Percentiles rank a stretch among this genome's conserved stretches.
Conservation (phyloP, 2,329 filamentous ascomycete species). For the Neopestalotiopsis sp. region DNA sequence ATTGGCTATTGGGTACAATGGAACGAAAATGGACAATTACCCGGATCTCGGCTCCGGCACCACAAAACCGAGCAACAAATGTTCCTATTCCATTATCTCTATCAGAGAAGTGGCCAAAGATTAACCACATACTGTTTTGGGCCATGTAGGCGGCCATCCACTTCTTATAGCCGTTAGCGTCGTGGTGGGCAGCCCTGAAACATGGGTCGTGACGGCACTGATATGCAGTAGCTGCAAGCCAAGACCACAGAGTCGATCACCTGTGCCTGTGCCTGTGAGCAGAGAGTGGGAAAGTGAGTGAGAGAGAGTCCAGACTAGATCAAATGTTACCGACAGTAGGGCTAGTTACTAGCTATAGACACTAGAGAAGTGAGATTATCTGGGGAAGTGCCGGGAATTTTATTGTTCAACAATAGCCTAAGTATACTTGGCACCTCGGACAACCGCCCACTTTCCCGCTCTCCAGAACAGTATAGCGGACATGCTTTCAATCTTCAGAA, state of each 20-base stretch:
- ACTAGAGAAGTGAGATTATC: neutral
- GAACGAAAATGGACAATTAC: neutral
- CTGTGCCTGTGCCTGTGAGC: neutral
- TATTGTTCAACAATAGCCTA: neutral
- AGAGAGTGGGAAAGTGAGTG: too few species aligned
- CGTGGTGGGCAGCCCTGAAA: neutral
- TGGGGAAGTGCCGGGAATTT: neutral
- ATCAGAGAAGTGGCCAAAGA: neutral
- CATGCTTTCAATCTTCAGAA: too few species aligned
- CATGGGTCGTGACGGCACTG: constrained; percentile 1
- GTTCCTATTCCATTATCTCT: neutral
- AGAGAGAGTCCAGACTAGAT: neutral
- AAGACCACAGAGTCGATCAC: neutral
- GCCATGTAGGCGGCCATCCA: neutral
- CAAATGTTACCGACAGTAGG: neutral
- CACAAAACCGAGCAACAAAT: neutral
- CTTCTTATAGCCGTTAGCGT: constrained; percentile 2
- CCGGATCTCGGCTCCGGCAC: constrained; percentile 1
- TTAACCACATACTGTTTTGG: neutral
- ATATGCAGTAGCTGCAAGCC: constrained; percentile 2
- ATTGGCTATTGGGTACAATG: neutral
- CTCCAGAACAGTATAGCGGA: too few species aligned
- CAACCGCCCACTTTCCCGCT: too few species aligned
- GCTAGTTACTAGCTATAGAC: neutral
- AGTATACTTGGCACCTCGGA: neutral